Base-by-base conservation (phyloP, 139 green algal species). In the Chlorella vulgaris region DNA sequence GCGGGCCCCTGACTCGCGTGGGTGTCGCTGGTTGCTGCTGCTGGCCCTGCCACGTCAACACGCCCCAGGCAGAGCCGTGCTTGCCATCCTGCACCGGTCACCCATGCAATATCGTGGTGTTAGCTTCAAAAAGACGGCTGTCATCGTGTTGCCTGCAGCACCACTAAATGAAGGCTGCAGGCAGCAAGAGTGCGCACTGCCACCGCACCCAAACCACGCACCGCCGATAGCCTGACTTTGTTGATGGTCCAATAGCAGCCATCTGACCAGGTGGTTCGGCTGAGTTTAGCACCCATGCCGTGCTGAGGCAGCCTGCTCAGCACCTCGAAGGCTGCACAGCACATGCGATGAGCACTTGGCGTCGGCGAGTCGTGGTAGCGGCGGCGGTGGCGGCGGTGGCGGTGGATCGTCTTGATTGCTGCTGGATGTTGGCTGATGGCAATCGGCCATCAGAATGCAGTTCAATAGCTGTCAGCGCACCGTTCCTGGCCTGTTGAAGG, bases 11-110 rank as follows among this genome's bases (percentile, higher is more conserved):
- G 21, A 89, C 65, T 3, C n/a, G 39, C 7, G 51, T 67, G 19
- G 85, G 67, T 38, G 53, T 28, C 19, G 85, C 83, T n/a, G 80
- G 31, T 21, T 67, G 43, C 43, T 60, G 26, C 63, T 53, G 8
- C 68, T 68, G 8, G 35, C 88, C 88, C 38, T 71, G 84, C 86
- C 86, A 91, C 1, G 76, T 88, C 38, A 89, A 43, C 24, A 88
- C 40, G 4, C 88, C 88, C 36, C 43, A 87, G 18, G 83, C 88
- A 42, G 78, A 71, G n/a, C 88, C 88, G 51, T 86, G 76, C 38
- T 86, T 77, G 31, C 88, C 88, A 22, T 90, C 83, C 86, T 88
- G 78, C 40, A 50, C 0, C 10, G 19, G 40, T 58, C 28, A 29
- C 50, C 24, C 43, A 3, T 29, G 67, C n/a, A n/a, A n/a, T n/a